Evolutionary conservation across 805 yeast species (phyloP).

Genomic region (Clavispora vitiphila): DNA sequence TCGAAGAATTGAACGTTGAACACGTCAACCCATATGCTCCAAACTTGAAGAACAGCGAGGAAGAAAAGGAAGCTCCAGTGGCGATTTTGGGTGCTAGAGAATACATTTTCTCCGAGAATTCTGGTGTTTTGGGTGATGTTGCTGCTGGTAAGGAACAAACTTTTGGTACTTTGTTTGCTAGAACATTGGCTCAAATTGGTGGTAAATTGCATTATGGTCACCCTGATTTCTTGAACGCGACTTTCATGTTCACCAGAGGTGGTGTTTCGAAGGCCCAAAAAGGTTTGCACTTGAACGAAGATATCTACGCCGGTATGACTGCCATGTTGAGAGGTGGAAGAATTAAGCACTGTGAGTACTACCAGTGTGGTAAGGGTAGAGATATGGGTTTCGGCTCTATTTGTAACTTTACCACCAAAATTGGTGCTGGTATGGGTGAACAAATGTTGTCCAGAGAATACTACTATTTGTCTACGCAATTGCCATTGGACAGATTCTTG

Average conservation of each 20-base stretch:
- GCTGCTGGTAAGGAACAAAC: slow-evolving; percentile 90
- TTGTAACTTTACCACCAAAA: slow-evolving; percentile 74
- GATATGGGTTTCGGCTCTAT: slow-evolving; percentile 83
- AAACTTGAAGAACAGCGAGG: slow-evolving; percentile 53
- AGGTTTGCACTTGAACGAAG: slow-evolving; percentile 79
- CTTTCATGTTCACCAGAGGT: slow-evolving; percentile 80
- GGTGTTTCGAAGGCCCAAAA: slow-evolving; percentile 84
- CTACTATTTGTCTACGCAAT: slow-evolving; percentile 69
- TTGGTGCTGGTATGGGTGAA: slow-evolving; percentile 91
- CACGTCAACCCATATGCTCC: slow-evolving; percentile 82
- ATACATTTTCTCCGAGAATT: slow-evolving; percentile 76
- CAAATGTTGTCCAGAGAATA: slow-evolving; percentile 81
- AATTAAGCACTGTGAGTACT: slow-evolving; percentile 77
- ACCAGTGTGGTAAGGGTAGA: slow-evolving; percentile 84
- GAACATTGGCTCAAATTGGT: slow-evolving; percentile 77
- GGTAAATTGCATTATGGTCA: slow-evolving; percentile 85
- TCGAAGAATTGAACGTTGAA: slow-evolving; percentile 56
- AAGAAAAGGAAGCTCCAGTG: slow-evolving; percentile 47
- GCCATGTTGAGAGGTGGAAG: slow-evolving; percentile 77
- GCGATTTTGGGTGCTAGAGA: slow-evolving; percentile 84
- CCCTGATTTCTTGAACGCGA: slow-evolving; percentile 72
- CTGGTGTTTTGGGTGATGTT: slow-evolving; percentile 77
- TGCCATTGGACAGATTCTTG: slow-evolving; percentile 72
- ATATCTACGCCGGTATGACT: slow-evolving; percentile 82
- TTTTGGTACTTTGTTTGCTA: slow-evolving; percentile 77